Evolutionary conservation across 495 filamentous ascomycete genomes (phyloP), one percentile per base, ranked within the genome.

Genomic region (Filosporella fistucella): DNA sequence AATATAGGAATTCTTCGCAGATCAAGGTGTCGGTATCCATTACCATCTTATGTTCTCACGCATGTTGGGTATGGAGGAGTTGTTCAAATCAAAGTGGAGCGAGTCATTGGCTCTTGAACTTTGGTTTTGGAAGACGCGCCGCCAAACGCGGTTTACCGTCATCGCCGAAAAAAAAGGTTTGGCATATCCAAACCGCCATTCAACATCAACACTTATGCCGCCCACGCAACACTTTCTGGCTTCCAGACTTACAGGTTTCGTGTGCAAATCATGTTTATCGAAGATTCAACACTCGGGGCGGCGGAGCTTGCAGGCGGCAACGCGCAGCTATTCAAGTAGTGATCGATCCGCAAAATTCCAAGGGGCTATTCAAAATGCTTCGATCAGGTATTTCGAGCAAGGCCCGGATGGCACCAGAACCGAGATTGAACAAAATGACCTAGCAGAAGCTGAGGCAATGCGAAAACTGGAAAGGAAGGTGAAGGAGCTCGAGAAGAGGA

Each of bases 221-320:
- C 65, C 66, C 26, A 54, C 51, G 30, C 49, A 56, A 21, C 39
- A 51, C 17, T 25, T 61, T 47, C 49, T 64, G 36, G 56, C 65
- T 24, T 52, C 54, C 33, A 48, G 53, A 46, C 50, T 52, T 29
- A 40, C 53, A 35, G 63, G 57, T 8, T 69, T 65, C 26, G 56
- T 69, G 8, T 69, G 66, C 45, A 63, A 52, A 43, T 64, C 64
- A 39, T 69, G 66, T 39, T 41, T 60, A 13, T 57, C 58, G 18
- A 54, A 52, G 40, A 51, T 67, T 36, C 54, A 58, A 16, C 54
- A 51, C 10, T 32, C 41, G 13, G 18, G n/a, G 9, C 42, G n/a
- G 12, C 47, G 18, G 41, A 44, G 32, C 32, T 4, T 25, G 39
- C 37, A 25, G 52, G 55, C 48, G 48, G 25, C 47, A 6, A 42